Conservation (phyloP, 1,284 basidiomycete genomes). For the Neolentinus lepideus region DNA sequence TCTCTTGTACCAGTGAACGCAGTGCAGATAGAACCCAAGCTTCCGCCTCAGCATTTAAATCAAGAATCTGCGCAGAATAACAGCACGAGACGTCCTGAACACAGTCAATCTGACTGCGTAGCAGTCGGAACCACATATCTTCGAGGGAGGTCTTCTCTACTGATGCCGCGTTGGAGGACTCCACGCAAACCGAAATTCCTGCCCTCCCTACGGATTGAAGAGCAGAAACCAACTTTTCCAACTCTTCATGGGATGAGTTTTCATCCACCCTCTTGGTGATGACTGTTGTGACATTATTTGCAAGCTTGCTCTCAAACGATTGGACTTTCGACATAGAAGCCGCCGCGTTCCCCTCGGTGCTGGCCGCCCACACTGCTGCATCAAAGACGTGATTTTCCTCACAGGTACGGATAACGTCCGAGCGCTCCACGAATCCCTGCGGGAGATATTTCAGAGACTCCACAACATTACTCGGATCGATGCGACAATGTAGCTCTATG, state of each 20-base stretch:
- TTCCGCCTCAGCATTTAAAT: slow-evolving; percentile 16
- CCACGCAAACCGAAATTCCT: slow-evolving; percentile 62
- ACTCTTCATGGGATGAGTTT: slow-evolving; percentile 20
- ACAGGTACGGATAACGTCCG: slow-evolving; percentile 53
- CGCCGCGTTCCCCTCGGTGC: slow-evolving; percentile 55
- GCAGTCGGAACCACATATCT: slow-evolving; percentile 86
- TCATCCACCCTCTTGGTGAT: slow-evolving; percentile 21
- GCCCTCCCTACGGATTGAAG: slow-evolving; percentile 51
- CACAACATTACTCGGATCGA: slow-evolving; percentile 64
- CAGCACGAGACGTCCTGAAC: slow-evolving; percentile 64
- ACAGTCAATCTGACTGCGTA: slow-evolving; percentile 75
- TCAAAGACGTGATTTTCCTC: slow-evolving; percentile 64
- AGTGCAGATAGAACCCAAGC: slow-evolving; percentile 40
- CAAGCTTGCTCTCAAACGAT: slow-evolving; percentile 49
- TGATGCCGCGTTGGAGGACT: slow-evolving; percentile 40
- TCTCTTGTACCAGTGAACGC: slow-evolving; percentile 76
- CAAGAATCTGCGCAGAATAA: slow-evolving; percentile 35
- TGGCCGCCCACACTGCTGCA: slow-evolving; percentile 79
- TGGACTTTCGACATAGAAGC: slow-evolving; percentile 67
- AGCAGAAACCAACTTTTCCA: slow-evolving; percentile 22
- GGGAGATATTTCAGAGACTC: slow-evolving; percentile 58
- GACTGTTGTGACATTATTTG: slow-evolving; percentile 40
- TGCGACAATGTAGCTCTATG: slow-evolving; percentile 66
- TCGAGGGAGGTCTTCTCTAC: slow-evolving; percentile 48
- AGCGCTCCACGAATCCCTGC: slow-evolving; percentile 49